Conservation (phyloP, 495 filamentous ascomycete genomes). For the Filosporella fistucella region DNA sequence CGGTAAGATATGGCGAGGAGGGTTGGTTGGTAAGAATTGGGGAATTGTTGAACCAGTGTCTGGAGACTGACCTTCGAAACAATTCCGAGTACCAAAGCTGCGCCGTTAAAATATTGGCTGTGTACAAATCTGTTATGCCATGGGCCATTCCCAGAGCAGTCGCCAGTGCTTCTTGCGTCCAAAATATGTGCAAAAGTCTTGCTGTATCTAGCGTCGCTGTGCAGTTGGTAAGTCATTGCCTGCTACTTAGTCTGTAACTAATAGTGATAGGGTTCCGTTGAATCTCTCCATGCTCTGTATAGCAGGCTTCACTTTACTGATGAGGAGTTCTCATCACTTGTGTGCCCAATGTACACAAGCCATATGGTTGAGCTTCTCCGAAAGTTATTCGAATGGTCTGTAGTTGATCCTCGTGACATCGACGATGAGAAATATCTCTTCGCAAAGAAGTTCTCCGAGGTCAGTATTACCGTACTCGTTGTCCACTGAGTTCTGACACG, state of each 20-base stretch:
- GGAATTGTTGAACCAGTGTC: constrained; percentile 66
- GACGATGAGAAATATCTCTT: constrained; percentile 90
- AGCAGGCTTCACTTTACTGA: constrained; percentile 67
- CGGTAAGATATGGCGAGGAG: constrained; percentile 69
- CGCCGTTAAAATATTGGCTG: constrained; percentile 68
- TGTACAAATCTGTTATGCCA: constrained; percentile 68
- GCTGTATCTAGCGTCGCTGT: constrained; percentile 68
- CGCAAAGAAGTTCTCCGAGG: constrained; percentile 91
- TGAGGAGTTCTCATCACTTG: constrained; percentile 73
- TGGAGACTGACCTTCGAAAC: constrained; percentile 56
- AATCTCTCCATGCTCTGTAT: constrained; percentile 79
- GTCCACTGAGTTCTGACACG: no score
- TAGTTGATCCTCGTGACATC: constrained; percentile 71
- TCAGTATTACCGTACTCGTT: constrained; percentile 26
- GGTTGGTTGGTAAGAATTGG: constrained; percentile 84
- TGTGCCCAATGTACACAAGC: constrained; percentile 71
- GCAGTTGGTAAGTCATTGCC: constrained; percentile 55
- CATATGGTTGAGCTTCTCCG: constrained; percentile 68
- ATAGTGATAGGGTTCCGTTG: constrained; percentile 65
- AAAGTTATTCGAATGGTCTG: constrained; percentile 76
- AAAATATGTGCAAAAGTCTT: constrained; percentile 69
- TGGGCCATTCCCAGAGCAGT: constrained; percentile 87
- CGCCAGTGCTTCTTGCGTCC: constrained; percentile 60
- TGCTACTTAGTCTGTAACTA: constrained; percentile 12
- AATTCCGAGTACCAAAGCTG: constrained; percentile 61